phyloP scores from a whole-genome alignment of 129 eudicot genomes.

The Saussurea involucrata region DNA sequence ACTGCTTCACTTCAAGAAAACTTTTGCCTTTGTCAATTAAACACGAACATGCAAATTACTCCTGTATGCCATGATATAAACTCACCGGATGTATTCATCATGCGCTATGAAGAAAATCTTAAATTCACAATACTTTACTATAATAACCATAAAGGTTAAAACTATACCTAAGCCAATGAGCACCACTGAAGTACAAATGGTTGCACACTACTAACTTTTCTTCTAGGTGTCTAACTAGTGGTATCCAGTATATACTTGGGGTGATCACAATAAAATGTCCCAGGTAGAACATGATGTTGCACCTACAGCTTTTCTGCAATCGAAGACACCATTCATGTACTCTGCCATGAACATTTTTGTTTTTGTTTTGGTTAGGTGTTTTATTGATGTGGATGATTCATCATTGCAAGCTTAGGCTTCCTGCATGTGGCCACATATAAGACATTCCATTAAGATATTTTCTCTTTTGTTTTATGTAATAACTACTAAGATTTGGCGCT shows the following conservation, averaged over 20 bases:
- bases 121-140: neutral
- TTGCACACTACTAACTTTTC: constrained; percentile 2
- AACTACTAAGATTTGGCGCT: neutral
- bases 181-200: neutral
- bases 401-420: neutral
- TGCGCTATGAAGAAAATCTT: neutral
- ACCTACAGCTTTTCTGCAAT: neutral
- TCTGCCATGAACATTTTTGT: neutral
- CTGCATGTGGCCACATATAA: neutral
- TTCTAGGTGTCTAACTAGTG: neutral
- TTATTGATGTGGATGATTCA: neutral
- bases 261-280: constrained; percentile 1
- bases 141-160: too few species aligned
- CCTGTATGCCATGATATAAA: neutral
- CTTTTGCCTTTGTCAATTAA: neutral
- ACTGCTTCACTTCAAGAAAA: neutral
- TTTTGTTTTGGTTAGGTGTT: neutral
- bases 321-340: neutral
- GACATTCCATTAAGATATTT: neutral
- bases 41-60: neutral
- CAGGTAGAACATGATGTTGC: neutral
- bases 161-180: neutral
- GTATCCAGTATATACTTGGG: neutral
- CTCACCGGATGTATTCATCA: neutral
- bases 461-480: neutral